Percentiles rank a stretch among this genome's conserved stretches.
Conservation (phyloP, 177 flowering plant species). For the Vitis hybrid region DNA sequence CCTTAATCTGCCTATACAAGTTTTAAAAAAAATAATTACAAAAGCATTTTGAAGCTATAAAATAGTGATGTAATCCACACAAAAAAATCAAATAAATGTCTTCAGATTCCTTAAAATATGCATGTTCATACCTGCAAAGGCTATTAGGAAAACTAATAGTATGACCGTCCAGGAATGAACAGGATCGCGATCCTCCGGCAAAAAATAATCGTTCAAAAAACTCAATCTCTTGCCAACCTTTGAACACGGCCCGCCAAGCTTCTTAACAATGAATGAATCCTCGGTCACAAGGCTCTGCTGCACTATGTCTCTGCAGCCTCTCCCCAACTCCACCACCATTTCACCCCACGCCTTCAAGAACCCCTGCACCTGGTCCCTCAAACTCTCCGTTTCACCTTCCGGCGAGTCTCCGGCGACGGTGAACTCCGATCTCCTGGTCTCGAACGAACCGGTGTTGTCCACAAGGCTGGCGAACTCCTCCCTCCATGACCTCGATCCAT, state of each 20-base stretch:
- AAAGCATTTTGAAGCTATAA: too few species aligned
- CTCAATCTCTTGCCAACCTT: conserved; percentile 46
- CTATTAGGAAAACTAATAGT: conserved; percentile 55
- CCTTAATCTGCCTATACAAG: too few species aligned
- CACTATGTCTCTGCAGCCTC: conserved; percentile 65
- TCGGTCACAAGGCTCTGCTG: conserved; percentile 54
- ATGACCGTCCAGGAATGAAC: conserved; percentile 74
- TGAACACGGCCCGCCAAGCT: conserved; percentile 43
- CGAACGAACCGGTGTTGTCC: conserved; percentile 32
- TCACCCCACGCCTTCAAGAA: conserved; percentile 68
- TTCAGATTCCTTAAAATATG: too few species aligned
- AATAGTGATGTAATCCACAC: too few species aligned
- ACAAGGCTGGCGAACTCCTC: conserved; percentile 74
- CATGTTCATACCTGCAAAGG: conserved; percentile 52
- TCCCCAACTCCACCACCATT: conserved; percentile 65
- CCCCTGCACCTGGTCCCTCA: conserved; percentile 65
- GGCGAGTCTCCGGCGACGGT: not conserved
- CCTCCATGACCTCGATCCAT: conserved; percentile 50
- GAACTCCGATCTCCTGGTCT: conserved; percentile 1
- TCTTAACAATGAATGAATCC: conserved; percentile 55
- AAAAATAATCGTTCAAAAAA: conserved; percentile 73
- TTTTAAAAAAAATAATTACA: too few species aligned
- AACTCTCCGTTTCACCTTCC: conserved; percentile 40
- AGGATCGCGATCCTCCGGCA: conserved; percentile 96
- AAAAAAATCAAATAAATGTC: too few species aligned